Evolutionary conservation across 768 basidiomycete species (phyloP).

Genomic region (Auricularia heimuer): DNA sequence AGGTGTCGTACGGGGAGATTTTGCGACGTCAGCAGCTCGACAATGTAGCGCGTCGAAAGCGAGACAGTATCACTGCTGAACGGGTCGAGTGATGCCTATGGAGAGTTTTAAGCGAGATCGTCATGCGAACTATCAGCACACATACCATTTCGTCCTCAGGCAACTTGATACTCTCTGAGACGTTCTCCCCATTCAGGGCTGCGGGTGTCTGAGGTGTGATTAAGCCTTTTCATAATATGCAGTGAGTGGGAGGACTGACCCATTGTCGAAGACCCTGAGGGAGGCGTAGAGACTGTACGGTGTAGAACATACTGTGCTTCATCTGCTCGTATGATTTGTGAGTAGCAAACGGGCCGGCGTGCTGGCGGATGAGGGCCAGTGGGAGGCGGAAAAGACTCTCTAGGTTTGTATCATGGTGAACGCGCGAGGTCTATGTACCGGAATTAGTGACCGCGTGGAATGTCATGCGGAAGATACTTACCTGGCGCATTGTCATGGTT

Average conservation of each 20-base stretch:
- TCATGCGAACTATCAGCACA: neutral
- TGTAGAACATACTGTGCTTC: conserved; percentile 22
- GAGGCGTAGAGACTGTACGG: conserved; percentile 14
- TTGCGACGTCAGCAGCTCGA: conserved; percentile 15
- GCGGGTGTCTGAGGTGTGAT: neutral
- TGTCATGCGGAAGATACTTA: neutral
- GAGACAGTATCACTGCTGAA: conserved; percentile 23
- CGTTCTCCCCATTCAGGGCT: neutral
- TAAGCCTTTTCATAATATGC: neutral
- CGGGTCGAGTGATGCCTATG: conserved; percentile 8
- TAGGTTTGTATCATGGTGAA: conserved; percentile 17
- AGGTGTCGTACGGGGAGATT: conserved; percentile 18
- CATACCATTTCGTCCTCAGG: neutral
- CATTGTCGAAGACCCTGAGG: conserved; percentile 20
- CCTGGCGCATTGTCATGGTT: conserved; percentile 10
- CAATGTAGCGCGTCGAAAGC: conserved; percentile 21
- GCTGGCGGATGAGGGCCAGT: conserved; percentile 15
- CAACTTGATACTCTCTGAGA: neutral
- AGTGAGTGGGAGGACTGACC: conserved; percentile 14
- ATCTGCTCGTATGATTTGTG: conserved; percentile 24
- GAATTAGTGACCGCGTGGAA: neutral
- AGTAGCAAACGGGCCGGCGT: conserved; percentile 23
- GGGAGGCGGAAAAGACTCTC: conserved; percentile 21
- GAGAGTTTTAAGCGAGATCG: neutral
- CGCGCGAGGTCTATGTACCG: conserved; percentile 15